Conservation (phyloP, 2,329 filamentous ascomycete species). For the Penicillium sp. region DNA sequence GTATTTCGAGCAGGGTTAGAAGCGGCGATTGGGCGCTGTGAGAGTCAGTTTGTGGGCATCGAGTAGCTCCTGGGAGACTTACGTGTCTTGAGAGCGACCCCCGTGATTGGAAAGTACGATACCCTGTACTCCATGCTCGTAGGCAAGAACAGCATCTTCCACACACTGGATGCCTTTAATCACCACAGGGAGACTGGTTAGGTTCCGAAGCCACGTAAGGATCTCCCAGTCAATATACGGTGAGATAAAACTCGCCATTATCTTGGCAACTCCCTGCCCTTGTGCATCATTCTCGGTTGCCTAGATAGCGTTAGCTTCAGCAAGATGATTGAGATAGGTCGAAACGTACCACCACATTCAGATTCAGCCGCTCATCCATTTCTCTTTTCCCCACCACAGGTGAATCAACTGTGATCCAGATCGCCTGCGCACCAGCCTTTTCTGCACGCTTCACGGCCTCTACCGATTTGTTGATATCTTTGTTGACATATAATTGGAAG, state of each 20-base stretch:
- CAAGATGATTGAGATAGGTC: not conserved
- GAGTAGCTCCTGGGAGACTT: slow-evolving; percentile 1
- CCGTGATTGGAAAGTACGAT: slow-evolving; percentile 40
- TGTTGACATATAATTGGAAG: slow-evolving; percentile 40
- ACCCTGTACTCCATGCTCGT: slow-evolving; percentile 45
- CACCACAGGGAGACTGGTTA: slow-evolving; percentile 34
- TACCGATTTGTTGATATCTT: slow-evolving; percentile 25
- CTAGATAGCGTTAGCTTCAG: not conserved
- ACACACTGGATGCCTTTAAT: slow-evolving; percentile 45
- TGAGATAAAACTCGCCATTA: slow-evolving; percentile 26
- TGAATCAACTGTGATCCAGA: slow-evolving; percentile 35
- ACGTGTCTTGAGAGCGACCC: slow-evolving; percentile 46
- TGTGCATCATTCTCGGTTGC: slow-evolving; percentile 8
- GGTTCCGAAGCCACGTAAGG: slow-evolving; percentile 39
- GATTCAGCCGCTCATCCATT: slow-evolving; percentile 30
- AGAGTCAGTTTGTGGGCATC: not conserved
- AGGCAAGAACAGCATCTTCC: slow-evolving; percentile 47
- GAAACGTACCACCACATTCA: slow-evolving; percentile 19
- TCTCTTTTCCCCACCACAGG: slow-evolving; percentile 33
- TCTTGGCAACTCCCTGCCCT: slow-evolving; percentile 29
- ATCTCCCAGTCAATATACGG: slow-evolving; percentile 30
- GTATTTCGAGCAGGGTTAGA: slow-evolving; percentile 58
- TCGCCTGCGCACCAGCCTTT: slow-evolving; percentile 25
- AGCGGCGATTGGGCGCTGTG: slow-evolving; percentile 45
- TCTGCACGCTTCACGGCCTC: slow-evolving; percentile 25